Evolutionary conservation across 306 rosid species (phyloP).

Genomic region (Dryas octopetala): DNA sequence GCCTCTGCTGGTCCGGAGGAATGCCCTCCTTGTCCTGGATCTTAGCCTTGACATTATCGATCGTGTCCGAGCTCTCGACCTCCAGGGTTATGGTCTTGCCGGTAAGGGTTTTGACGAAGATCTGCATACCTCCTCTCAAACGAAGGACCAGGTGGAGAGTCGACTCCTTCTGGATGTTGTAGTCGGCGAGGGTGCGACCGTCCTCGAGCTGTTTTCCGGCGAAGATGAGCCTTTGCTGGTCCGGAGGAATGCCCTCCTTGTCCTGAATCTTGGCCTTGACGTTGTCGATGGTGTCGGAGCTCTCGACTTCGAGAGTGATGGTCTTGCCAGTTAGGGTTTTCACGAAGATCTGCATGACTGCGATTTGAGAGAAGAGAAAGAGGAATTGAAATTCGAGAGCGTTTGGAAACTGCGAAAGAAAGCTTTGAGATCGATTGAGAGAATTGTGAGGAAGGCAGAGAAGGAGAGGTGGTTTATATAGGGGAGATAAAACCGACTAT

Average conservation of each 20-base stretch:
- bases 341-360: conserved; percentile 38
- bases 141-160: conserved; percentile 49
- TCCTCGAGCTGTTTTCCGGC: conserved; percentile 47
- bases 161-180: conserved; percentile 48
- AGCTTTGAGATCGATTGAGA: not conserved
- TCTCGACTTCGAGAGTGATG: conserved; percentile 42
- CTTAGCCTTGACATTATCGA: conserved; percentile 49
- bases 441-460: not conserved
- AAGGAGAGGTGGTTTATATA: conserved; percentile 5
- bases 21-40: conserved; percentile 45
- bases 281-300: conserved; percentile 42
- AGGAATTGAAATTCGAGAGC: not conserved
- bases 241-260: conserved; percentile 40
- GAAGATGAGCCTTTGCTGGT: conserved; percentile 40
- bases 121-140: conserved; percentile 47
- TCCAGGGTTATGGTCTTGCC: conserved; percentile 41
- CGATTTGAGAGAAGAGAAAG: not conserved
- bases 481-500: not conserved
- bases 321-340: conserved; percentile 50
- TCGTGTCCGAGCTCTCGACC: conserved; percentile 50
- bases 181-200: conserved; percentile 42
- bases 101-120: conserved; percentile 38
- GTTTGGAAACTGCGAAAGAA: not conserved
- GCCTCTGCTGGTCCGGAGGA: conserved; percentile 38
- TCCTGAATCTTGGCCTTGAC: conserved; percentile 46